phyloP scores from a whole-genome alignment of 257 asterid species.

The Solanum corneliomulleri region DNA sequence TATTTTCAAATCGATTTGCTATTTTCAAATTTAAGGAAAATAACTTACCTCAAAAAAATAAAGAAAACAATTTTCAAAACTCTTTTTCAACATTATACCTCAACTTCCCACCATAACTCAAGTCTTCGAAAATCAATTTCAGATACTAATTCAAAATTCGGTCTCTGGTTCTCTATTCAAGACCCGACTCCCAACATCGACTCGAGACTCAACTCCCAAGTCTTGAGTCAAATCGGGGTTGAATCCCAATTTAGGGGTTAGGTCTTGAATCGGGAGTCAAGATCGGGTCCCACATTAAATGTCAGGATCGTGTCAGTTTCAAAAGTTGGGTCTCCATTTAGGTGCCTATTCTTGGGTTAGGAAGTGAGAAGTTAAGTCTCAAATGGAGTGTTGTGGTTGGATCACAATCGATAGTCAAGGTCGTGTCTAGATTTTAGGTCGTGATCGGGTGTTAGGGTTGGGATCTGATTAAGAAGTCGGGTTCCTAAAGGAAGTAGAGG shows the following conservation, averaged over 20 bases:
- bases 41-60: neutral
- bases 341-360: neutral
- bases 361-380: neutral
- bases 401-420: neutral
- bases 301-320: neutral
- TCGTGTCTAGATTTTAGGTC: neutral
- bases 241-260: neutral
- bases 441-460: neutral
- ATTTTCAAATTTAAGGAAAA: neutral
- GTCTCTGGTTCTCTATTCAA: accelerated
- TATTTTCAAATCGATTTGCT: no score
- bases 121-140: neutral
- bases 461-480: neutral
- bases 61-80: no score
- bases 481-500: neutral
- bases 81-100: neutral
- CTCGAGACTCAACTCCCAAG: neutral
- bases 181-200: neutral
- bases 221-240: neutral
- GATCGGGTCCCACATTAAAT: neutral
- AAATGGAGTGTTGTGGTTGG: neutral
- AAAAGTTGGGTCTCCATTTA: neutral
- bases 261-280: neutral
- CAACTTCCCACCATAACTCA: neutral
- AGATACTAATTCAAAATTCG: neutral